Base-by-base conservation (phyloP, 208 protist species). In the Blastocrithidia nonstop region DNA sequence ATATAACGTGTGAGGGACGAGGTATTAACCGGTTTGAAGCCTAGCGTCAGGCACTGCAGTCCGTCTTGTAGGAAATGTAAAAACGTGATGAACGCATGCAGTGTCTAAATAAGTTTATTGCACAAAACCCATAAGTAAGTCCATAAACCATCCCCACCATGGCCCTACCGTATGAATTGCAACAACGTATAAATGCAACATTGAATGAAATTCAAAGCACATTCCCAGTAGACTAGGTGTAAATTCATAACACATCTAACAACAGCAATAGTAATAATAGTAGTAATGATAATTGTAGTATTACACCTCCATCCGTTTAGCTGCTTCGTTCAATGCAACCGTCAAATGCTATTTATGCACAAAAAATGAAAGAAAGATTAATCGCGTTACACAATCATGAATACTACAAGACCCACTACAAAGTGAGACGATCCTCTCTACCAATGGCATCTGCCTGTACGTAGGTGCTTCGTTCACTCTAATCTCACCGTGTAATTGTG, bases 1-100 rank as follows among this genome's bases (percentile, higher is more conserved):
- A 58, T 16, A 38, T 84, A 9, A 52, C 27, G 8, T 82, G 72
- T 29, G 57, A 64, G n/a, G 75, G 60, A 16, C 40, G 20, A 1
- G 81, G 81, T 9, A 50, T 82, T 20, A 87, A 82, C 35, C 48
- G 76, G 37, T 87, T 85, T 57, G 81, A 84, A 46, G 72, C 81
- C 0, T 58, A 90, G 50, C 65, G 81, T 2, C 32, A 29, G 1
- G 81, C 81, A 3, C 35, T 79, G 45, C 60, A 69, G 22, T 23
- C 33, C 5, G 71, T 59, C 15, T 43, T 90, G 9, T 27, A 60
- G 8, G 57, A 84, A 41, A 42, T 86, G 54, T 56, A 80, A 25
- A 47, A 86, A 25, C 71, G 71, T 57, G 75, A 89, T 38, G 57
- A 66, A 40, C 64, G 72, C 7, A 26, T 89, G 28, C 67, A 71